Evolutionary conservation across 2,329 filamentous ascomycete genomes (phyloP).

Genomic region (Aureobasidium uvarum): DNA sequence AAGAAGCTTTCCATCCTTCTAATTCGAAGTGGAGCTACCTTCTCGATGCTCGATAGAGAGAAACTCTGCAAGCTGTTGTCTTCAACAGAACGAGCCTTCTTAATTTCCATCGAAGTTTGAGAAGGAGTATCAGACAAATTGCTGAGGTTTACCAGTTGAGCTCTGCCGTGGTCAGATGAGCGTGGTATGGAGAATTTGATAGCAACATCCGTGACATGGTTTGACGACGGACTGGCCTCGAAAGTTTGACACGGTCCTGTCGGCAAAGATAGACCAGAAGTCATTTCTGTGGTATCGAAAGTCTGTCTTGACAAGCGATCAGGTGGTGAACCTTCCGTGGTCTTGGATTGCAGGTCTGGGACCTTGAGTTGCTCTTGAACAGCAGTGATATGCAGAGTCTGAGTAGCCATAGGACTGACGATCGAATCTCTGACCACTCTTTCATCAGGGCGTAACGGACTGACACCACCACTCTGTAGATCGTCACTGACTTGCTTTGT

Average conservation of each 20-base stretch:
- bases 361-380: neutral
- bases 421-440: constrained; percentile 36
- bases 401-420: constrained; percentile 38
- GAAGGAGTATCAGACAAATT: constrained; percentile 6
- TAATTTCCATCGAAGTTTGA: constrained; percentile 5
- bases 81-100: constrained; percentile 30
- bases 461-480: constrained; percentile 32
- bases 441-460: constrained; percentile 36
- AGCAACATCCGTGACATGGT: constrained; percentile 40
- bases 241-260: constrained; percentile 4
- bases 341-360: neutral
- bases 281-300: neutral
- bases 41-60: constrained; percentile 31
- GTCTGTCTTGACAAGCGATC: neutral
- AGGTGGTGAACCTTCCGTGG: neutral
- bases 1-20: constrained; percentile 32
- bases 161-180: constrained; percentile 40
- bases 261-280: constrained; percentile 3
- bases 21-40: constrained; percentile 39
- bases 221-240: constrained; percentile 28
- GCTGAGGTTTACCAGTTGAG: constrained; percentile 38
- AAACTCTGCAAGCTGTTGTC: constrained; percentile 26
- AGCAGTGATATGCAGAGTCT: constrained; percentile 33
- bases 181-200: constrained; percentile 41
- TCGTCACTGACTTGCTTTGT: neutral